These are phyloP conservation scores for Hortiboletus campestris DNA, from an alignment of 768 basidiomycete species.

Conservation along the genomic window DNA sequence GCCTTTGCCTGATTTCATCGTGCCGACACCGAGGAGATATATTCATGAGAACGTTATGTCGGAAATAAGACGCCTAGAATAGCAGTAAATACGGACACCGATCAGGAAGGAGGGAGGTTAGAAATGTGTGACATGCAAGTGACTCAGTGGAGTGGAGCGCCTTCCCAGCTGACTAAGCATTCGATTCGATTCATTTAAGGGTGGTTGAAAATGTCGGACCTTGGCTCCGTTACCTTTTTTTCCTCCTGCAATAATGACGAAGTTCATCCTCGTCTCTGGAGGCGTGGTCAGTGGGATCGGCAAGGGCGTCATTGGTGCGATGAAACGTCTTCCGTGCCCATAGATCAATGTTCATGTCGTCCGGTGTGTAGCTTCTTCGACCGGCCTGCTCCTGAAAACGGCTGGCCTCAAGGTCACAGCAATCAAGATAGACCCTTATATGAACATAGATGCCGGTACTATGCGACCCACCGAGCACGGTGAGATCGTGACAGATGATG, in stretches of 20 bases:
- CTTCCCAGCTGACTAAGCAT: constrained; percentile 15
- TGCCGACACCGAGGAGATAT: background rate
- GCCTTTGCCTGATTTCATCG: constrained; percentile 2
- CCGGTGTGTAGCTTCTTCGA: constrained; percentile 77
- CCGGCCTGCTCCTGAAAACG: constrained; percentile 92
- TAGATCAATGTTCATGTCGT: constrained; percentile 21
- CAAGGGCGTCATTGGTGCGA: constrained; percentile 96
- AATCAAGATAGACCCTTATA: constrained; percentile 99
- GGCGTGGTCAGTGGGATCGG: constrained; percentile 99
- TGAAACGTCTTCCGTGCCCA: constrained; percentile 15
- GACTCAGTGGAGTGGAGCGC: too few species aligned
- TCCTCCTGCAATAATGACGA: constrained; percentile 60
- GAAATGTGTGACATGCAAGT: background rate
- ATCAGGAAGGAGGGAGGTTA: background rate
- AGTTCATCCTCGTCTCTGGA: constrained; percentile 94
- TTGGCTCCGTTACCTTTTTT: background rate
- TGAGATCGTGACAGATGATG: constrained; percentile 38
- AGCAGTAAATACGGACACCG: background rate
- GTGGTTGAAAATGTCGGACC: background rate
- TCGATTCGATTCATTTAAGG: background rate
- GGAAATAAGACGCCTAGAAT: background rate
- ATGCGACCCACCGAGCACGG: constrained; percentile 99
- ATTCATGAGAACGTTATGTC: background rate
- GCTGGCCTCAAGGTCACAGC: constrained; percentile 95
- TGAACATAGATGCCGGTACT: constrained; percentile 99